These are phyloP conservation scores for Paramecium biaurelia DNA, from an alignment of 73 alveolate genomes.

Conservation along the genomic window DNA sequence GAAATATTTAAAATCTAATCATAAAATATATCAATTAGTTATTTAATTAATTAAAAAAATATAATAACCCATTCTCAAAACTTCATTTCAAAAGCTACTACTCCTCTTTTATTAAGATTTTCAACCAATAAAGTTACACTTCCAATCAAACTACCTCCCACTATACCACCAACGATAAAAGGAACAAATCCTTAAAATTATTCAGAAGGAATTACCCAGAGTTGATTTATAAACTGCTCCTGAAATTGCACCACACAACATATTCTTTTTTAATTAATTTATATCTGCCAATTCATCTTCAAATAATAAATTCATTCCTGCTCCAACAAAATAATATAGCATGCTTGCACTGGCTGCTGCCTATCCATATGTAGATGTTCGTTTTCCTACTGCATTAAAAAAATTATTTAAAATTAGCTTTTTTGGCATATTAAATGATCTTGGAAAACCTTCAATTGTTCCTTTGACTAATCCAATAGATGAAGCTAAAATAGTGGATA, in stretches of 20 bases:
- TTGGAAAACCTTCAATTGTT: constrained; percentile 57
- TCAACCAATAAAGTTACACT: constrained; percentile 20
- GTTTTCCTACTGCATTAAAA: constrained; percentile 57
- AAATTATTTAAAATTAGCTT: constrained; percentile 53
- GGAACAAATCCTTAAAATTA: constrained; percentile 38
- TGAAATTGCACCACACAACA: constrained; percentile 38
- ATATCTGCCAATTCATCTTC: constrained; percentile 57
- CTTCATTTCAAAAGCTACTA: background rate
- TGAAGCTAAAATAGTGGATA: background rate
- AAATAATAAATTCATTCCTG: constrained; percentile 56
- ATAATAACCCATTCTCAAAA: background rate
- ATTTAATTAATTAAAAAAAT: background rate
- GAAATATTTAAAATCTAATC: background rate
- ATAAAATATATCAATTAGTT: background rate
- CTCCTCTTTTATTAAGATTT: background rate
- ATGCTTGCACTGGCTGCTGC: constrained; percentile 65
- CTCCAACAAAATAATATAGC: constrained; percentile 43
- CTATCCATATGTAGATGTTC: constrained; percentile 54
- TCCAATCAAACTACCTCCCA: constrained; percentile 24
- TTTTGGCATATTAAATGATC: constrained; percentile 49
- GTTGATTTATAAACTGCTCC: constrained; percentile 58
- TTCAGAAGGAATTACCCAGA: background rate
- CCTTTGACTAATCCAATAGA: constrained; percentile 56
- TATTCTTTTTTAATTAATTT: constrained; percentile 7
- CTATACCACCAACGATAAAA: constrained; percentile 37